Percentiles rank a stretch among this genome's conserved stretches.
Evolutionary conservation across 108 stramenopile genomes (phyloP).

Genomic region (Chaetoceros tenuissimus): DNA sequence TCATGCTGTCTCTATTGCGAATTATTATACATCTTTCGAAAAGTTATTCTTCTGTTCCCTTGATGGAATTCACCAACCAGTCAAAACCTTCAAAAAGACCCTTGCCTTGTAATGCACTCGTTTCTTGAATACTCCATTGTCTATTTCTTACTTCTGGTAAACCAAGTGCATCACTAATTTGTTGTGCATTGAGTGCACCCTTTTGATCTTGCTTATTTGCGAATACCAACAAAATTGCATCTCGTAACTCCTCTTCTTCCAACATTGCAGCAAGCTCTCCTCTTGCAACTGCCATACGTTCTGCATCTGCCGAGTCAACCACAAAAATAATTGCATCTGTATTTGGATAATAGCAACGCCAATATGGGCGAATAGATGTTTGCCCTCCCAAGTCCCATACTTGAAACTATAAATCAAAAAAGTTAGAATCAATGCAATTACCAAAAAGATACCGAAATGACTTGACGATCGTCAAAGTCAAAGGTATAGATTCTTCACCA

Average conservation of each 20-base stretch:
- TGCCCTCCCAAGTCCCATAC: constrained; percentile 99
- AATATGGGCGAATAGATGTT: constrained; percentile 98
- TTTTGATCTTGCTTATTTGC: constrained; percentile 99
- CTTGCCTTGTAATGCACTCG: constrained; percentile 96
- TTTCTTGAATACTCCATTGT: constrained; percentile 99
- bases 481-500: neutral
- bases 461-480: neutral
- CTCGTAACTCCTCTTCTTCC: constrained; percentile 95
- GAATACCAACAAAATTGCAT: constrained; percentile 95
- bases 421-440: constrained; percentile 3
- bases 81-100: constrained; percentile 99
- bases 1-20: neutral
- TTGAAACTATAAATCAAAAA: constrained; percentile 89
- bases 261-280: constrained; percentile 97
- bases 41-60: constrained; percentile 59
- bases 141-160: constrained; percentile 93
- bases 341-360: constrained; percentile 99
- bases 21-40: neutral
- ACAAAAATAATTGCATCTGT: constrained; percentile 99
- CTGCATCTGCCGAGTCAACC: constrained; percentile 95
- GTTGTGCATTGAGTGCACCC: constrained; percentile 94
- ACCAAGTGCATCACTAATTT: constrained; percentile 94
- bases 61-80: constrained; percentile 95
- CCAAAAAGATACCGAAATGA: constrained; percentile 4
- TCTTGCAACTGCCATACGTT: constrained; percentile 90